Conservation (phyloP, 305 asterid species). For the Nicotiana rustica region DNA sequence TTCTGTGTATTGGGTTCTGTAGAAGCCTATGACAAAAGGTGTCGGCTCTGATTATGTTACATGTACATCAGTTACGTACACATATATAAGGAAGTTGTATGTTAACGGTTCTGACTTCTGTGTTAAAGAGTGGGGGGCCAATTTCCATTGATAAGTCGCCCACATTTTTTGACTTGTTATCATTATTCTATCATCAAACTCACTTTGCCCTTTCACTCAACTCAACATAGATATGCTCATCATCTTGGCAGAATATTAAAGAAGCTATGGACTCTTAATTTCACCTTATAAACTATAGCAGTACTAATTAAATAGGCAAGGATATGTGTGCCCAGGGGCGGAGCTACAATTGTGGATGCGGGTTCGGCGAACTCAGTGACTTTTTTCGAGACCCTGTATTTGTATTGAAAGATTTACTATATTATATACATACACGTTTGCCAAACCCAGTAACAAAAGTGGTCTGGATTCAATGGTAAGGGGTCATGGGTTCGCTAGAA, state of each 20-base stretch:
- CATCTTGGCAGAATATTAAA: not conserved
- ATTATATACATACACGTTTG: too few relatives aligned
- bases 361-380: too few relatives aligned
- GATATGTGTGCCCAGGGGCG: too few relatives aligned
- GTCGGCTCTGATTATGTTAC: slow-evolving; percentile 43
- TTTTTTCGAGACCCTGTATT: too few relatives aligned
- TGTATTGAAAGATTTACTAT: too few relatives aligned
- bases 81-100: not conserved
- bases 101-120: slow-evolving; percentile 8
- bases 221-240: not conserved
- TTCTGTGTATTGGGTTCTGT: not conserved
- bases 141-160: not conserved
- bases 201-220: not conserved
- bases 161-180: slow-evolving; percentile 15
- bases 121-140: not conserved
- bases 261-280: not conserved
- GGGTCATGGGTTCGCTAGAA: too few relatives aligned
- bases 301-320: too few relatives aligned
- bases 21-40: slow-evolving; percentile 38
- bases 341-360: too few relatives aligned
- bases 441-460: too few relatives aligned
- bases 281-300: too few relatives aligned
- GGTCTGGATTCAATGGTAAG: too few relatives aligned
- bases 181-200: not conserved
- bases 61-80: slow-evolving; percentile 10